phyloP scores from a whole-genome alignment of 495 filamentous ascomycete species.

The Penicillium dipodomyicola region DNA sequence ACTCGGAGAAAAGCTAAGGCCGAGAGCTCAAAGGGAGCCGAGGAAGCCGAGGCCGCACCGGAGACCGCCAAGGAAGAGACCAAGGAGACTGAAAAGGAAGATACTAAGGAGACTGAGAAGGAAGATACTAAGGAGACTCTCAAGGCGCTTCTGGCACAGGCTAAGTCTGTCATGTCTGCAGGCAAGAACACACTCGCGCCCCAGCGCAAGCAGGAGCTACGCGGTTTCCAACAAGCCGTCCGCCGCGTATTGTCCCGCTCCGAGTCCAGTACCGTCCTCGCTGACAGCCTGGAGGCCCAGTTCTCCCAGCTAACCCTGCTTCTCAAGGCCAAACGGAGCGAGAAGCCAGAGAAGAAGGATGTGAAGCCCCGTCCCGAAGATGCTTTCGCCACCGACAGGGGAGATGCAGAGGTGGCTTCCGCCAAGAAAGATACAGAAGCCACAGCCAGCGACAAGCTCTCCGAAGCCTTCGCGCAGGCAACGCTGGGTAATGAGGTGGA shows the following conservation, averaged over 20 bases:
- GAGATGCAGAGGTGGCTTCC: slow-evolving; percentile 3
- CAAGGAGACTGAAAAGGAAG: slow-evolving; percentile 29
- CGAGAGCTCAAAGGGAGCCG: slow-evolving; percentile 27
- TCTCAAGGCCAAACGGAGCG: slow-evolving; percentile 39
- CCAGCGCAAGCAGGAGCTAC: slow-evolving; percentile 61
- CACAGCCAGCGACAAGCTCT: slow-evolving; percentile 35
- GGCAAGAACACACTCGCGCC: slow-evolving; percentile 51
- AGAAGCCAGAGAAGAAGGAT: slow-evolving; percentile 23
- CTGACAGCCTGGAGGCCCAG: slow-evolving; percentile 52
- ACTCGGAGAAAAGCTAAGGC: slow-evolving; percentile 26
- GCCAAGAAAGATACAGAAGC: slow-evolving; percentile 17
- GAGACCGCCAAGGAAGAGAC: slow-evolving; percentile 30
- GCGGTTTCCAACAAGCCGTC: slow-evolving; percentile 56
- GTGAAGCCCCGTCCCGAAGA: neutral
- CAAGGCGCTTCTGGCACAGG: slow-evolving; percentile 51
- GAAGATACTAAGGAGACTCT: slow-evolving; percentile 46
- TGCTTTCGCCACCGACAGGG: slow-evolving; percentile 5
- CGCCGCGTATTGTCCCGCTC: slow-evolving; percentile 52
- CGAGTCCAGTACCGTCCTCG: slow-evolving; percentile 39
- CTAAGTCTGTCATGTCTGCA: slow-evolving; percentile 51
- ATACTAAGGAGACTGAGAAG: slow-evolving; percentile 30
- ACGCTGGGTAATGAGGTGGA: slow-evolving; percentile 40
- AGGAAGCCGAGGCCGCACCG: slow-evolving; percentile 24
- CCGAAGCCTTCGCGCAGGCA: slow-evolving; percentile 44
- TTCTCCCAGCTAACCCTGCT: slow-evolving; percentile 46